Evolutionary conservation across 768 basidiomycete species (phyloP).

Genomic region (Tremella yokohamensis): DNA sequence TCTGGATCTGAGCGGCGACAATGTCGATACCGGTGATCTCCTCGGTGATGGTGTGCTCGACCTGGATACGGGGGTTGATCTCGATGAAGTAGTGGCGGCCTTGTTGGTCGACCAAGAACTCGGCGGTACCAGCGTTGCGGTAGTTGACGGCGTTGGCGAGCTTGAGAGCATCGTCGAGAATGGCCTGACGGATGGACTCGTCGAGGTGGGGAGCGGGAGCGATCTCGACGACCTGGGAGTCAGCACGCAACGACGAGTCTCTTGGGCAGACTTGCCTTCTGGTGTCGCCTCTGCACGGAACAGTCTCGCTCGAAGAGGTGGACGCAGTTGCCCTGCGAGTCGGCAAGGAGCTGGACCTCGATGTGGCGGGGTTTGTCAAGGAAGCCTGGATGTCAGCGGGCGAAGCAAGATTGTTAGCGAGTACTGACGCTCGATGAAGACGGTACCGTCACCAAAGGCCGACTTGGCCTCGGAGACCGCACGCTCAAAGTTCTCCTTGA

Average conservation of each 20-base stretch:
- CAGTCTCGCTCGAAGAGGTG: conserved; percentile 99
- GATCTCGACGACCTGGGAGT: conserved; percentile 76
- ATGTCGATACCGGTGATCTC: conserved; percentile 99
- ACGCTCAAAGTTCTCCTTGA: conserved; percentile 81
- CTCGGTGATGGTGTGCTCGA: conserved; percentile 99
- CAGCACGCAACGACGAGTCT: background rate
- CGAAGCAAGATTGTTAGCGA: background rate
- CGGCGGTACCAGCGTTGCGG: conserved; percentile 94
- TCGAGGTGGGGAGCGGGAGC: conserved; percentile 92
- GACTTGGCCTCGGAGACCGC: conserved; percentile 93
- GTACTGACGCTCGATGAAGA: conserved; percentile 83
- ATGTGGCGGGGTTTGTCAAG: conserved; percentile 95
- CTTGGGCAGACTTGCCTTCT: conserved; percentile 58
- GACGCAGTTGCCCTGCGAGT: conserved; percentile 86
- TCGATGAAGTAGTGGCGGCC: conserved; percentile 99
- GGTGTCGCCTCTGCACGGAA: conserved; percentile 94
- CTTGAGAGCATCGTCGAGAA: conserved; percentile 86
- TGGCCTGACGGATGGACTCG: conserved; percentile 83
- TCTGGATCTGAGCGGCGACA: conserved; percentile 98
- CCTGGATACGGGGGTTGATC: conserved; percentile 98
- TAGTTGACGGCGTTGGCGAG: conserved; percentile 90
- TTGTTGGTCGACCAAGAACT: conserved; percentile 96
- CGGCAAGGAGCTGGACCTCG: conserved; percentile 92
- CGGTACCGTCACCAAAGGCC: conserved; percentile 97
- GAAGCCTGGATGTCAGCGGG: conserved; percentile 37